Conservation (phyloP, 2,329 filamentous ascomycete species). For the Ophiostoma sp. region DNA sequence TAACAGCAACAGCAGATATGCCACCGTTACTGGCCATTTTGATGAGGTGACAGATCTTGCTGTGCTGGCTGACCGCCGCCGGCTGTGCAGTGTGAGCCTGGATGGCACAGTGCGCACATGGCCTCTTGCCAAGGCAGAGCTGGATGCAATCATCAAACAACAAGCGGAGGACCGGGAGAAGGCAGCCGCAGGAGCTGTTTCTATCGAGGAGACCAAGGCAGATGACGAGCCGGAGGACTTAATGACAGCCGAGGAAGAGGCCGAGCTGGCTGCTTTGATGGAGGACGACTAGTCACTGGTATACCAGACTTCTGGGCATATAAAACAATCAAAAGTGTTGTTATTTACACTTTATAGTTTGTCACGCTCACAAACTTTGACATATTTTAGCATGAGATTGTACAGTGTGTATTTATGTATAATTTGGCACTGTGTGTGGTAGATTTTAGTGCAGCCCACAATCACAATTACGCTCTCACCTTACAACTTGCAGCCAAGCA, state of each 20-base stretch:
- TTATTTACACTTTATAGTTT: no score
- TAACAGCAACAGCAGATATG: constrained; percentile 58
- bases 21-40: constrained; percentile 75
- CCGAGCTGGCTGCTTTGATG: constrained; percentile 87
- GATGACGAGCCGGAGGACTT: constrained; percentile 41
- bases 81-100: constrained; percentile 76
- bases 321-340: no score
- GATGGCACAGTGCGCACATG: constrained; percentile 84
- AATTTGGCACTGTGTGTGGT: neutral
- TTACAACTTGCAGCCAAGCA: neutral
- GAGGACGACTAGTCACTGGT: constrained; percentile 51
- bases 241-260: constrained; percentile 82
- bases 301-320: no score
- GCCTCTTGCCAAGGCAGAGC: constrained; percentile 59
- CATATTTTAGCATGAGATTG: no score
- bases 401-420: neutral
- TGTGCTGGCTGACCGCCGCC: constrained; percentile 50
- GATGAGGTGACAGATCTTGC: constrained; percentile 85
- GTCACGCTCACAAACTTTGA: neutral
- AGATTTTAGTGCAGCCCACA: neutral
- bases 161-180: constrained; percentile 44
- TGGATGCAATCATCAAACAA: constrained; percentile 47
- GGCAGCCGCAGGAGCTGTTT: constrained; percentile 32
- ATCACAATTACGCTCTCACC: neutral
- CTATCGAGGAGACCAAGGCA: constrained; percentile 61